Evolutionary conservation across 371 early-diverging fungal species (phyloP).

Genomic region (Catenaria anguillulae): DNA sequence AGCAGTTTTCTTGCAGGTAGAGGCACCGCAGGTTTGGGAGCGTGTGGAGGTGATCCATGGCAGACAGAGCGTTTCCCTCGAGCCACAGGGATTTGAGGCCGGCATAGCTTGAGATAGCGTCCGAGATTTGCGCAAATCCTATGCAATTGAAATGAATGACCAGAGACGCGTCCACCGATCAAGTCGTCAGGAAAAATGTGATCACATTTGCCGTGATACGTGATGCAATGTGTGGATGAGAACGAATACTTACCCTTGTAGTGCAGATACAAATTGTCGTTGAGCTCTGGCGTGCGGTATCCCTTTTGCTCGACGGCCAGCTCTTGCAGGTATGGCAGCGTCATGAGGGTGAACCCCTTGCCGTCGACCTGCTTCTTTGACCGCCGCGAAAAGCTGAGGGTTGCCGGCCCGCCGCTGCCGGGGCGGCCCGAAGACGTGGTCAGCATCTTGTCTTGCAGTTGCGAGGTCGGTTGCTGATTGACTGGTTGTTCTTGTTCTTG

Average conservation of each 20-base stretch:
- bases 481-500: no score
- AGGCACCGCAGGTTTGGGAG: slow-evolving; percentile 10
- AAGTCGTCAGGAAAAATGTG: no score
- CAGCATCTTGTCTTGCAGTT: no score
- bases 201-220: no score
- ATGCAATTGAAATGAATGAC: no score
- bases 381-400: neutral
- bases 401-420: no score
- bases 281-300: slow-evolving; percentile 31
- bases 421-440: no score
- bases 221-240: no score
- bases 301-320: slow-evolving; percentile 35
- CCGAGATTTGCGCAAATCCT: slow-evolving; percentile 26
- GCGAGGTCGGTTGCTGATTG: no score
- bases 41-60: slow-evolving; percentile 21
- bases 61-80: slow-evolving; percentile 34
- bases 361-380: slow-evolving; percentile 5
- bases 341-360: slow-evolving; percentile 26
- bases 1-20: slow-evolving; percentile 38
- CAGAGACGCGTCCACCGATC: no score
- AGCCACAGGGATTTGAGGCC: slow-evolving; percentile 33
- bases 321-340: slow-evolving; percentile 28
- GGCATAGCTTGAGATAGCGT: slow-evolving; percentile 26
- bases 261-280: slow-evolving; percentile 38
- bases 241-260: no score